These are phyloP conservation scores for Xylaria grammica DNA, from an alignment of 495 filamentous ascomycete genomes.

Conservation along the genomic window DNA sequence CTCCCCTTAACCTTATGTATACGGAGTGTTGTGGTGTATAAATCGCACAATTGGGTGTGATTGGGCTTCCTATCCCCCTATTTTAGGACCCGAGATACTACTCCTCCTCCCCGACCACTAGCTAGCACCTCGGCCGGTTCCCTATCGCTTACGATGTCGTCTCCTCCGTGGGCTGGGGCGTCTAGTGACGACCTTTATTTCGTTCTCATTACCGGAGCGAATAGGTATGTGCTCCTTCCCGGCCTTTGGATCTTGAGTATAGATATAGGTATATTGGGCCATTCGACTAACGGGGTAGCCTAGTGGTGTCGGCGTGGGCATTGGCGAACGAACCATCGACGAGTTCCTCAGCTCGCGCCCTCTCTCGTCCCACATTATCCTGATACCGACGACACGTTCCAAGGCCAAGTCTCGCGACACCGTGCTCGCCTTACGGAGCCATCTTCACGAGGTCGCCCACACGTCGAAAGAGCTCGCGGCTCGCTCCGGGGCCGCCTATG, in stretches of 20 bases:
- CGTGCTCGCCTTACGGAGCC: slow-evolving; percentile 55
- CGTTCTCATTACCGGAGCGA: slow-evolving; percentile 74
- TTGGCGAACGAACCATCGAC: slow-evolving; percentile 84
- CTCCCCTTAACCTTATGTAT: too few relatives aligned
- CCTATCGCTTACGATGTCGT: slow-evolving; percentile 35
- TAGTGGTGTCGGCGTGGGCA: slow-evolving; percentile 90
- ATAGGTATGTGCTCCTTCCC: slow-evolving; percentile 58
- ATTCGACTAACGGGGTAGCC: slow-evolving; percentile 25
- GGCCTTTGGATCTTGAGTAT: neutral
- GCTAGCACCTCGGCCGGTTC: neutral
- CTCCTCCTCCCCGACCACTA: neutral
- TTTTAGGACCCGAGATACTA: neutral
- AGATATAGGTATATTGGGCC: neutral
- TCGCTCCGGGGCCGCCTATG: slow-evolving; percentile 47
- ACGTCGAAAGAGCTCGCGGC: slow-evolving; percentile 43
- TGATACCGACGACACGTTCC: slow-evolving; percentile 71
- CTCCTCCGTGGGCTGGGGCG: slow-evolving; percentile 58
- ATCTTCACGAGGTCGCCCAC: slow-evolving; percentile 52
- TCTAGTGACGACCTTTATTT: slow-evolving; percentile 52
- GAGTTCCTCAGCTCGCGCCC: slow-evolving; percentile 79
- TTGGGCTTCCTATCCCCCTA: neutral
- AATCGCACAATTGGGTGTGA: neutral
- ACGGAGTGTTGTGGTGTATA: too few relatives aligned
- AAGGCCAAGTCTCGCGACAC: slow-evolving; percentile 65
- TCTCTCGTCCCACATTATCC: slow-evolving; percentile 62